These are phyloP conservation scores for Selaginella moellendorffii DNA, from an alignment of 75 land plant species.

Conservation along the genomic window DNA sequence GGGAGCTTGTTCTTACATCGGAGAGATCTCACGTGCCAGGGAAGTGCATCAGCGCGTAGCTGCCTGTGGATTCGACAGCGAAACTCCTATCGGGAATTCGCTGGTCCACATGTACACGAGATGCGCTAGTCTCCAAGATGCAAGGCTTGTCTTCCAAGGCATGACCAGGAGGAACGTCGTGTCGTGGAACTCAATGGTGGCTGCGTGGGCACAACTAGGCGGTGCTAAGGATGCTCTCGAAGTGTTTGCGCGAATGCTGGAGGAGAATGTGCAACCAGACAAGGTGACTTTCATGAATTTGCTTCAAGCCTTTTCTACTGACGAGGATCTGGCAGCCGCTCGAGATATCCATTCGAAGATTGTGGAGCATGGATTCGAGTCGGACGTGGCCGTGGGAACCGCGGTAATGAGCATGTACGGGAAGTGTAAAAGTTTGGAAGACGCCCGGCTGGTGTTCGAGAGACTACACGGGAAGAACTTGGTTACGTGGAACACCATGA, in stretches of 20 bases:
- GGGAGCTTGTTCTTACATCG: conserved; percentile 23
- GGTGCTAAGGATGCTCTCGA: neutral
- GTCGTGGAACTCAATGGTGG: conserved; percentile 6
- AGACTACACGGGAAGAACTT: neutral
- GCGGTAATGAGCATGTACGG: conserved; percentile 23
- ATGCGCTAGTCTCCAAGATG: conserved; percentile 13
- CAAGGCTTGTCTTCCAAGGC: conserved; percentile 7
- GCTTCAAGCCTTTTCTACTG: neutral
- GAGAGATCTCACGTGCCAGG: conserved; percentile 2
- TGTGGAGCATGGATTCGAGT: conserved; percentile 16
- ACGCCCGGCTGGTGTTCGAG: conserved; percentile 20
- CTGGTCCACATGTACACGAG: conserved; percentile 23
- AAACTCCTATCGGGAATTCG: conserved; percentile 19
- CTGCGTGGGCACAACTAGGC: neutral
- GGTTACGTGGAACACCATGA: neutral
- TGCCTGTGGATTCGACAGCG: neutral
- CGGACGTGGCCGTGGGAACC: conserved; percentile 21
- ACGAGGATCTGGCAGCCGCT: conserved; percentile 9
- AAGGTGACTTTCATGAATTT: neutral
- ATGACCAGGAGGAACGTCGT: conserved; percentile 10
- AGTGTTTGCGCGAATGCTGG: neutral
- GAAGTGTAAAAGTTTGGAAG: conserved; percentile 16
- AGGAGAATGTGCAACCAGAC: neutral
- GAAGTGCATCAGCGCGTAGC: conserved; percentile 15
- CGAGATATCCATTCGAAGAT: conserved; percentile 11